Conservation (phyloP, 2,329 filamentous ascomycete genomes). For the Cryoendolithus antarcticus region DNA sequence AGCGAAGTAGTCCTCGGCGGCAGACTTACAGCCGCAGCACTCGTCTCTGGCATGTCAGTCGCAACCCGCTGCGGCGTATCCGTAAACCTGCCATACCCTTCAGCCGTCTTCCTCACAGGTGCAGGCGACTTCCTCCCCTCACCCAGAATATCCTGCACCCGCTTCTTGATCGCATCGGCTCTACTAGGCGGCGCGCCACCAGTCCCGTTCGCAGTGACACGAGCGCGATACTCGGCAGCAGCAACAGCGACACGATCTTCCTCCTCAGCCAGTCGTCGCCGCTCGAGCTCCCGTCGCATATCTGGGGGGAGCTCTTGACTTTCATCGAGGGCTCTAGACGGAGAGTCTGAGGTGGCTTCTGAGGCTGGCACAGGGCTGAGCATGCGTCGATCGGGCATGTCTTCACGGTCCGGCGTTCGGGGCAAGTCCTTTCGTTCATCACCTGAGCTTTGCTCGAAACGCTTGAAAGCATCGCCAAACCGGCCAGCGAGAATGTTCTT, state of each 20-base stretch:
- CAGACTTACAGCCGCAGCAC: neutral
- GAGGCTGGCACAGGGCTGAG: slow-evolving; percentile 64
- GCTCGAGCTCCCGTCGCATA: slow-evolving; percentile 79
- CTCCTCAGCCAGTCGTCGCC: slow-evolving; percentile 68
- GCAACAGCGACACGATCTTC: slow-evolving; percentile 81
- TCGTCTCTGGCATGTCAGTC: too few relatives aligned
- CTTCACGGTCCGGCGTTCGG: slow-evolving; percentile 3
- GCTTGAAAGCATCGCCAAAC: slow-evolving; percentile 87
- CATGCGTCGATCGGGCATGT: slow-evolving; percentile 5
- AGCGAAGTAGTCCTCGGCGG: slow-evolving; percentile 1
- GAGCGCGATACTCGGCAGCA: slow-evolving; percentile 73
- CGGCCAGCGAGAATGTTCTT: slow-evolving; percentile 77
- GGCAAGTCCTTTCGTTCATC: slow-evolving; percentile 6
- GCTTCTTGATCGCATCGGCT: slow-evolving; percentile 79
- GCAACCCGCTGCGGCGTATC: slow-evolving; percentile 26
- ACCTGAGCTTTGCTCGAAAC: slow-evolving; percentile 50
- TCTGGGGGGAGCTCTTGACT: slow-evolving; percentile 69
- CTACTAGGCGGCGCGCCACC: slow-evolving; percentile 46
- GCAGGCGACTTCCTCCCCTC: slow-evolving; percentile 54
- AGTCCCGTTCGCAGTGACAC: slow-evolving; percentile 52
- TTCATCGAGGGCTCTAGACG: slow-evolving; percentile 51
- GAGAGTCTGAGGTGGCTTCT: slow-evolving; percentile 43
- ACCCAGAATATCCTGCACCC: slow-evolving; percentile 72
- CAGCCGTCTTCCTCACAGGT: slow-evolving; percentile 51
- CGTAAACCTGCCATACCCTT: slow-evolving; percentile 83